A percentile compares a stretch with the other conserved stretches of the same genome.
Evolutionary conservation across 2,329 filamentous ascomycete species (phyloP).

Genomic region (Alternaria novae-zelandiae): DNA sequence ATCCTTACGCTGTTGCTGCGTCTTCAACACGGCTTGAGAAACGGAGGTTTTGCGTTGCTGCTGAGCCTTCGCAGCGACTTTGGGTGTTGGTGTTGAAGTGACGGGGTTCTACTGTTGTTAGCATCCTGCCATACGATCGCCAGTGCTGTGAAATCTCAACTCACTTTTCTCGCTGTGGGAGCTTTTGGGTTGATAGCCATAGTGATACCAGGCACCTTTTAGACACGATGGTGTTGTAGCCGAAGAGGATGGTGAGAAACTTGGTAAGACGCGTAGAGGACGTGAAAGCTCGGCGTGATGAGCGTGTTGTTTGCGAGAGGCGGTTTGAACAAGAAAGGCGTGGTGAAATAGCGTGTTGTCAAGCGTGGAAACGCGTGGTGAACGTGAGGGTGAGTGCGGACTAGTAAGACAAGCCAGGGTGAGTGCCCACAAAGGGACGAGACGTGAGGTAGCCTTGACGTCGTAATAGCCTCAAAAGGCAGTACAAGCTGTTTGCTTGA

Average conservation of each 20-base stretch:
- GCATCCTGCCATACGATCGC: not conserved
- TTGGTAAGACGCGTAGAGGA: not conserved
- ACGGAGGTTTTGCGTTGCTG: not conserved
- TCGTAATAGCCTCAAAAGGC: not conserved
- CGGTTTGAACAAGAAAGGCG: not conserved
- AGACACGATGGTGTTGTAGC: not conserved
- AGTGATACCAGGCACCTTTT: not conserved
- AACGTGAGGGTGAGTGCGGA: not conserved
- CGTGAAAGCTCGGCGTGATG: not conserved
- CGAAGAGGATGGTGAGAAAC: not conserved
- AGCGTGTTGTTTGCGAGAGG: not conserved
- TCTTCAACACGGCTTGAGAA: not conserved
- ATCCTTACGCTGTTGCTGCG: not conserved
- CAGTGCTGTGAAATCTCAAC: not conserved
- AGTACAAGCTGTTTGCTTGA: not conserved
- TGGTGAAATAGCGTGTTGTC: not conserved
- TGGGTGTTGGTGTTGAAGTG: not conserved
- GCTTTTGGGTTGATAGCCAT: constrained; percentile 7
- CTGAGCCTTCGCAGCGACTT: not conserved
- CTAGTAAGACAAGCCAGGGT: not conserved
- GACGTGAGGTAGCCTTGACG: not conserved
- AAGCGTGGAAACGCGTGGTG: constrained; percentile 1
- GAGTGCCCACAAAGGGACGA: not conserved
- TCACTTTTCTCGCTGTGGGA: constrained; percentile 16
- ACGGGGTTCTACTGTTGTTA: not conserved